A percentile compares a stretch with the other conserved stretches of the same genome.
These are phyloP conservation scores for Herpetomonas tarakana DNA, from an alignment of 208 protist genomes.

Conservation along the genomic window DNA sequence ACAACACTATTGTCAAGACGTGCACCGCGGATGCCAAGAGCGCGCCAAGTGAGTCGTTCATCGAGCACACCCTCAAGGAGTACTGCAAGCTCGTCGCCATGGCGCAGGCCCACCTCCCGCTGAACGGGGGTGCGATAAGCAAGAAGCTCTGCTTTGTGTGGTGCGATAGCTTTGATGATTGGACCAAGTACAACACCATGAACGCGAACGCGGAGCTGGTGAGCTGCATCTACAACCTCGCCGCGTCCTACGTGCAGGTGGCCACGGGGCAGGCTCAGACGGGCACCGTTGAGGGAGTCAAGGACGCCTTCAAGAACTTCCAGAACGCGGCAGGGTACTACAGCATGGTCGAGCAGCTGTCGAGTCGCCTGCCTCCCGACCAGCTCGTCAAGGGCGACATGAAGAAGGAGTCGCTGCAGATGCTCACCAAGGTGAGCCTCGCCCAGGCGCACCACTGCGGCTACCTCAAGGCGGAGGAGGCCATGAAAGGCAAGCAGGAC, in stretches of 20 bases:
- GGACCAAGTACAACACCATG: slow-evolving; percentile 47
- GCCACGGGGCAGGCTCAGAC: slow-evolving; percentile 37
- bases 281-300: slow-evolving; percentile 48
- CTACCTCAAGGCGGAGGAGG: slow-evolving; percentile 73
- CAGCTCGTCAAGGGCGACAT: slow-evolving; percentile 63
- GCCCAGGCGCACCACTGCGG: slow-evolving; percentile 76
- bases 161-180: slow-evolving; percentile 70
- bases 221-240: slow-evolving; percentile 83
- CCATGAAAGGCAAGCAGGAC: slow-evolving; percentile 62
- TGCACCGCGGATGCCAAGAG: slow-evolving; percentile 47
- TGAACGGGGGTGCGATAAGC: slow-evolving; percentile 49
- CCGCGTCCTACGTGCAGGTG: slow-evolving; percentile 61
- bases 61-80: slow-evolving; percentile 53
- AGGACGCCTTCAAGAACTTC: slow-evolving; percentile 67
- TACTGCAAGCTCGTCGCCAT: slow-evolving; percentile 74
- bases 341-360: slow-evolving; percentile 49
- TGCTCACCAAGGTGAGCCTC: slow-evolving; percentile 51
- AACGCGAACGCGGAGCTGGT: slow-evolving; percentile 77
- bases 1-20: slow-evolving; percentile 64
- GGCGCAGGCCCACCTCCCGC: slow-evolving; percentile 74
- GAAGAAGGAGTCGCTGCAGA: slow-evolving; percentile 42
- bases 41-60: slow-evolving; percentile 54
- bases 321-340: slow-evolving; percentile 85
- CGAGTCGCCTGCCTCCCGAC: slow-evolving; percentile 57
- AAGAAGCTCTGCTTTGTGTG: slow-evolving; percentile 60